These are phyloP conservation scores for Ramaria sp. DNA, from an alignment of 768 basidiomycete species.

Conservation along the genomic window DNA sequence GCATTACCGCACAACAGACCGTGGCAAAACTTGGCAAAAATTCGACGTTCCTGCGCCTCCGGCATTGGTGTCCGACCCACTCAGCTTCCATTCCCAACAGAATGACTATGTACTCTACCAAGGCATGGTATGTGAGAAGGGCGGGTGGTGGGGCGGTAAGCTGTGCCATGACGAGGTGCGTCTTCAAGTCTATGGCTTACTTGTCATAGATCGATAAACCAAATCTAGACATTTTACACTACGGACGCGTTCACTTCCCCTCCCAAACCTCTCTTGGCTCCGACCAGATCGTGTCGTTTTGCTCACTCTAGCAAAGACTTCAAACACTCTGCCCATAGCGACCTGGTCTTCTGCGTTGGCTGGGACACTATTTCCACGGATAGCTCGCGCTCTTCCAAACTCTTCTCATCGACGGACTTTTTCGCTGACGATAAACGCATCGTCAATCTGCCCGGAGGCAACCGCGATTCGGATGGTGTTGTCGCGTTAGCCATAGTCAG, in stretches of 20 bases:
- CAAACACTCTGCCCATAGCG: conserved; percentile 59
- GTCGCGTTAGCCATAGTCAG: conserved; percentile 86
- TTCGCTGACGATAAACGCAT: conserved; percentile 53
- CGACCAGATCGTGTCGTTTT: conserved; percentile 77
- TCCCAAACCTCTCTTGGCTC: conserved; percentile 47
- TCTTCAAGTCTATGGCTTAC: conserved; percentile 10
- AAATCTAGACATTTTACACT: conserved; percentile 75
- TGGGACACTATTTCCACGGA: conserved; percentile 50
- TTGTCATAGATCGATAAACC: not conserved
- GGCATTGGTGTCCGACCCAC: conserved; percentile 46
- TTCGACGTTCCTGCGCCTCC: conserved; percentile 62
- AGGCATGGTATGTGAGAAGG: conserved; percentile 49
- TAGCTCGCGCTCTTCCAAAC: conserved; percentile 48
- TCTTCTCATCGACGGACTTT: conserved; percentile 82
- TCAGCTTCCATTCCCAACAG: conserved; percentile 81
- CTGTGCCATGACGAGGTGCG: conserved; percentile 67
- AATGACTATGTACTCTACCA: conserved; percentile 71
- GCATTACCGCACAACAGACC: conserved; percentile 84
- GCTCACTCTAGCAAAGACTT: conserved; percentile 82
- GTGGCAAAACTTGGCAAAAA: conserved; percentile 77
- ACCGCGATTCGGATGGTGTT: conserved; percentile 79
- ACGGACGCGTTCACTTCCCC: conserved; percentile 65
- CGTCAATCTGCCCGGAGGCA: conserved; percentile 76
- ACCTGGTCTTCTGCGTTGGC: conserved; percentile 85
- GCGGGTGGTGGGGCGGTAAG: conserved; percentile 35